A percentile compares a stretch with the other conserved stretches of the same genome.
phyloP scores from a whole-genome alignment of 371 early-diverging fungal species.

The Rhizopus microsporus region DNA sequence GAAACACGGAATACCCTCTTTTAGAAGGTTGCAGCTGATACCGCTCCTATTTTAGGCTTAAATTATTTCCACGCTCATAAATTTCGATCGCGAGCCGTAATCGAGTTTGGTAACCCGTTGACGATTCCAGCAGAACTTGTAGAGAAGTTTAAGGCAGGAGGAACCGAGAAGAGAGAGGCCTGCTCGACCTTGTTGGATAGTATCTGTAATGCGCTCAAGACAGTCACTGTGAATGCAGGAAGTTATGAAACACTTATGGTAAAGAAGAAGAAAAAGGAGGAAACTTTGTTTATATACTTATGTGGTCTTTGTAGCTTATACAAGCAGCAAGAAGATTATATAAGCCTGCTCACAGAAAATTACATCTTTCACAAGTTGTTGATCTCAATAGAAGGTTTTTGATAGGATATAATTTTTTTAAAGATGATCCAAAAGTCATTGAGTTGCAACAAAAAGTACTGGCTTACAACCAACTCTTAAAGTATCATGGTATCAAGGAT shows the following conservation, averaged over 20 bases:
- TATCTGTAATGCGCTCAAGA: slow-evolving; percentile 73
- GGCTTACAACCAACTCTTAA: slow-evolving; percentile 82
- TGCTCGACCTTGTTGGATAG: slow-evolving; percentile 72
- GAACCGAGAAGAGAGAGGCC: slow-evolving; percentile 78
- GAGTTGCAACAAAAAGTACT: slow-evolving; percentile 68
- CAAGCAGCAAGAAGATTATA: slow-evolving; percentile 93
- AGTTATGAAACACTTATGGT: slow-evolving; percentile 92
- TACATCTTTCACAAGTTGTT: slow-evolving; percentile 77
- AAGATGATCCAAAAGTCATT: slow-evolving; percentile 75
- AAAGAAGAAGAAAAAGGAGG: slow-evolving; percentile 5
- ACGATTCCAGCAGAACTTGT: slow-evolving; percentile 74
- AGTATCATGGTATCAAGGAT: slow-evolving; percentile 87
- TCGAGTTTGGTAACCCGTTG: slow-evolving; percentile 92
- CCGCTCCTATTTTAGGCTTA: slow-evolving; percentile 33
- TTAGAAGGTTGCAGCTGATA: neutral
- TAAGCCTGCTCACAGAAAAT: slow-evolving; percentile 76
- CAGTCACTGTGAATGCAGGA: slow-evolving; percentile 88
- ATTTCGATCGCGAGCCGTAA: slow-evolving; percentile 92
- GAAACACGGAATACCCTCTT: neutral
- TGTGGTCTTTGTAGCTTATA: slow-evolving; percentile 54
- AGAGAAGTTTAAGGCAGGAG: slow-evolving; percentile 78
- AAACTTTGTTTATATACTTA: neutral
- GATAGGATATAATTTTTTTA: slow-evolving; percentile 74
- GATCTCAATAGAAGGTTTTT: slow-evolving; percentile 87
- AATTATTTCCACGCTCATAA: slow-evolving; percentile 95